Evolutionary conservation across 345 rosid genomes (phyloP).

Genomic region (Citrus unshiu): DNA sequence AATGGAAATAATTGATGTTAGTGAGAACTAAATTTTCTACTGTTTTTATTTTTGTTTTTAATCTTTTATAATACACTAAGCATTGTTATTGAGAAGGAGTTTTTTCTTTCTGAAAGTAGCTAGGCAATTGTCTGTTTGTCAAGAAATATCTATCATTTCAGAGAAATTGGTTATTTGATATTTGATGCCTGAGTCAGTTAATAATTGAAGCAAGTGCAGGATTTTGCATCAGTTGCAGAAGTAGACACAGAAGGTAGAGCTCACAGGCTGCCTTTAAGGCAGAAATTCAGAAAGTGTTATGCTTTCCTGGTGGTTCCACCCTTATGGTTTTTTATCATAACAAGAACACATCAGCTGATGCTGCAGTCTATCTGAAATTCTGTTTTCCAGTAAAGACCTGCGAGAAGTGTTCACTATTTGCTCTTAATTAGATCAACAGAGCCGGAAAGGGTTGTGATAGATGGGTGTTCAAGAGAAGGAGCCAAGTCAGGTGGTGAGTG

Average conservation of each 20-base stretch:
- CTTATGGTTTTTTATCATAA: slow-evolving; percentile 73
- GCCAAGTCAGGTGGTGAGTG: slow-evolving; percentile 15
- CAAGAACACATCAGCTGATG: slow-evolving; percentile 24
- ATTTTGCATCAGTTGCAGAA: slow-evolving; percentile 58
- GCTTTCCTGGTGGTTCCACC: slow-evolving; percentile 83
- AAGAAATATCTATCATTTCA: not conserved
- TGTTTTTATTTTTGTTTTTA: not conserved
- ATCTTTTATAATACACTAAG: not conserved
- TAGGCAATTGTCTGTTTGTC: not conserved
- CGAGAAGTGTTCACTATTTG: slow-evolving; percentile 23
- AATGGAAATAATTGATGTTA: not conserved
- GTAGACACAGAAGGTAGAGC: slow-evolving; percentile 67
- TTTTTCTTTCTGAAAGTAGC: not conserved
- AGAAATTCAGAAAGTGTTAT: slow-evolving; percentile 58
- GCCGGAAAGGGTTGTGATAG: slow-evolving; percentile 9
- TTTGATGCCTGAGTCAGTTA: slow-evolving; percentile 7
- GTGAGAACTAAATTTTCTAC: no score
- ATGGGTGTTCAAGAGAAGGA: slow-evolving; percentile 17
- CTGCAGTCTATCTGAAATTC: slow-evolving; percentile 23
- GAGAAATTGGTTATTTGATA: not conserved
- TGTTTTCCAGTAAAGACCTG: slow-evolving; percentile 27
- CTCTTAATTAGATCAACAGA: slow-evolving; percentile 17
- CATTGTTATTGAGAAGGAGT: not conserved
- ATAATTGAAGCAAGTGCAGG: slow-evolving; percentile 36
- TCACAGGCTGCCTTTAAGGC: slow-evolving; percentile 59